Conservation (phyloP, 768 basidiomycete genomes). For the Clitopilus hobsonii region DNA sequence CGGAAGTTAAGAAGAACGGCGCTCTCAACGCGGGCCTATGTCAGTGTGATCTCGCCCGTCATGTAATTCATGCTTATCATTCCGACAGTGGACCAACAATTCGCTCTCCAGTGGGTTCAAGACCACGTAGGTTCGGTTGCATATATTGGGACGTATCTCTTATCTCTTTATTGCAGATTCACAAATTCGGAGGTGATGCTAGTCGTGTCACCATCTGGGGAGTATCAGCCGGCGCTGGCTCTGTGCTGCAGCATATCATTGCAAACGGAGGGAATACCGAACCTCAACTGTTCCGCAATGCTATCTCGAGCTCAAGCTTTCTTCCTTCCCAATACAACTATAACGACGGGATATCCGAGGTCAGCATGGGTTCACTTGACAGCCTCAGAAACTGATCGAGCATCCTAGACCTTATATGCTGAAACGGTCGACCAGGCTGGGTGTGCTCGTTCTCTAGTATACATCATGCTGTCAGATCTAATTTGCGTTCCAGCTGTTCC, state of each 20-base stretch:
- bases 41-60: too few species aligned
- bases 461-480: too few species aligned
- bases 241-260: constrained; percentile 42
- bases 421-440: constrained; percentile 24
- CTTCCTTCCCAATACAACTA: constrained; percentile 40
- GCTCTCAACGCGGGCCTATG: too few species aligned
- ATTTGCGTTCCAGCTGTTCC: constrained; percentile 23
- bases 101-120: too few species aligned
- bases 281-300: constrained; percentile 35
- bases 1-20: too few species aligned
- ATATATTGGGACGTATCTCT: too few species aligned
- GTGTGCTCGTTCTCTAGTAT: too few species aligned
- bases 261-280: constrained; percentile 39
- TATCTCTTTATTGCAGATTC: too few species aligned
- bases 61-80: too few species aligned
- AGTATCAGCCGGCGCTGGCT: constrained; percentile 40
- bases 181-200: constrained; percentile 29
- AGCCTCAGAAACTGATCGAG: neutral
- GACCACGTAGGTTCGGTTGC: too few species aligned
- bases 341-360: constrained; percentile 32
- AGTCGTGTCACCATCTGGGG: constrained; percentile 37
- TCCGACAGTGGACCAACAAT: too few species aligned
- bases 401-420: constrained; percentile 21
- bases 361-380: constrained; percentile 5
- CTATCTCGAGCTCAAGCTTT: constrained; percentile 38